Base-by-base conservation (phyloP, 1,139 yeast genomes). In the Candida sojae region DNA sequence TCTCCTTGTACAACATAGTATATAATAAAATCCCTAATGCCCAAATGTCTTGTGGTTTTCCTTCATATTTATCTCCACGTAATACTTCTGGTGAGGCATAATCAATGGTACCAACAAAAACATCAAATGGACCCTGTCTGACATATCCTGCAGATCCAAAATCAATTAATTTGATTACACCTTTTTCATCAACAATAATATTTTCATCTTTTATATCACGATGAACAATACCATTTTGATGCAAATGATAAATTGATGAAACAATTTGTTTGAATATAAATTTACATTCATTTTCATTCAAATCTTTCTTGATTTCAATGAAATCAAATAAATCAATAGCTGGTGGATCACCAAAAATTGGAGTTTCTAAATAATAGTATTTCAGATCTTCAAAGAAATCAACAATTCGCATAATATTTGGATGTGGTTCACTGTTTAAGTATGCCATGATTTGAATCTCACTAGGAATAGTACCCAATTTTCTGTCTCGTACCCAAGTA, bases 41-140 rank as follows among this genome's bases (percentile, higher is more conserved):
- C 99, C 99, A 93, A 2, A 92, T 84, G 66, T 93, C 99, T 65
- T 93, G 99, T 0, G 96, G 93, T 63, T 82, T 86, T 21, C 99
- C 99, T 49, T 83, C 89, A 61, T 93, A 93, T 30, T 91, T 86
- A 51, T 84, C 85, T 7, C 98, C 99, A 46, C 85, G 79, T 33
- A 93, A 74, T 0, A 93, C 97, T 66, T 93, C 99, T 0, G 99
- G 98, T 0, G 97, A 95, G 0, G 98, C 98, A 65, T 92, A 93
- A 65, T 93, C 98, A 38, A 93, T 84, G 0, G 99, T 93, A 2
- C 99, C 99, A 1, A 93, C 98, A 69, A 93, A 93, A 9, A 92
- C 96, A 59, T 92, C 97, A 68, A 92, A 93, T 3, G 98, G 98
- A 0, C 98, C 98, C 67, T 86, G 92, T 54, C 80, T 83, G 23